Conservation (phyloP, 2,329 filamentous ascomycete species). For the Beauveria asiatica region DNA sequence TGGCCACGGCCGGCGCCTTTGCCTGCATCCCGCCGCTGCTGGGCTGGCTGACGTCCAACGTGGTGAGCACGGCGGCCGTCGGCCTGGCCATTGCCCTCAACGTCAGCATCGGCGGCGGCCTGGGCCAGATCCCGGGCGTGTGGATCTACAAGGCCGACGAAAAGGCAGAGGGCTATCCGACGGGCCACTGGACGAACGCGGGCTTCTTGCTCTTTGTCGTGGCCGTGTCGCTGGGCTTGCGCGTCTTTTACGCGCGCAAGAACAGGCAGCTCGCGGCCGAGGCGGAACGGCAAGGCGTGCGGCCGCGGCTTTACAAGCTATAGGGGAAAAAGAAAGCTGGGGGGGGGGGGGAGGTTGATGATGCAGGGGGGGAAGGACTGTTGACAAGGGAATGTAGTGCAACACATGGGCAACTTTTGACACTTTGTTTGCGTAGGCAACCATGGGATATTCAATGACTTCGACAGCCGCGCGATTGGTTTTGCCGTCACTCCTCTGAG, state of each 20-base stretch:
- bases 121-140: constrained; percentile 63
- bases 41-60: constrained; percentile 62
- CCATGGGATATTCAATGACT: too few species aligned
- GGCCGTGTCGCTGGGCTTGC: constrained; percentile 43
- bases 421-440: too few species aligned
- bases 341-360: too few species aligned
- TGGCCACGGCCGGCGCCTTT: constrained; percentile 59
- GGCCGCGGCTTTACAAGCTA: constrained; percentile 33
- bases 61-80: constrained; percentile 54
- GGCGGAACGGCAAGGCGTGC: constrained; percentile 22
- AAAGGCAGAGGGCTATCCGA: constrained; percentile 50
- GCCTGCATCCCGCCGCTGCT: constrained; percentile 61
- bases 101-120: constrained; percentile 55
- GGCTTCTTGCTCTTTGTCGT: constrained; percentile 50
- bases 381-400: fast-evolving
- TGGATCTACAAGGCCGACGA: constrained; percentile 66
- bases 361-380: too few species aligned
- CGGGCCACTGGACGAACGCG: constrained; percentile 61
- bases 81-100: constrained; percentile 65
- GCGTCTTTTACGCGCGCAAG: constrained; percentile 46
- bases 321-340: constrained; percentile 11
- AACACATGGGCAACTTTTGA: too few species aligned
- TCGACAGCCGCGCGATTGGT: too few species aligned
- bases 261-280: constrained; percentile 29
- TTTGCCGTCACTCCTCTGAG: too few species aligned